A percentile compares a stretch with the other conserved stretches of the same genome.
These are phyloP conservation scores for Cryomyces minteri DNA, from an alignment of 495 filamentous ascomycete genomes.

Conservation along the genomic window DNA sequence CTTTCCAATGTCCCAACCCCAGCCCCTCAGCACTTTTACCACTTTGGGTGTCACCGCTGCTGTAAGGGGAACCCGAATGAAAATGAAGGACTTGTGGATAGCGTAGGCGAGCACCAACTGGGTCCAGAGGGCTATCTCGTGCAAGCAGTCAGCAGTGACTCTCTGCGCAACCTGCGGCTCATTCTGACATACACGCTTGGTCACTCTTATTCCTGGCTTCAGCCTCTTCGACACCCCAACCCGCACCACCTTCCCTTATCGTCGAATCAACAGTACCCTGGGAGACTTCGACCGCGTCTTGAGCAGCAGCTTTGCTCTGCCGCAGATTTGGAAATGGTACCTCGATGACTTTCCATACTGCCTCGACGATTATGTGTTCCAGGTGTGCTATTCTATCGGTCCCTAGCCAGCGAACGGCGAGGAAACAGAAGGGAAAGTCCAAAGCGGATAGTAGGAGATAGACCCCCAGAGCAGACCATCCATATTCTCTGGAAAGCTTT, in stretches of 20 bases:
- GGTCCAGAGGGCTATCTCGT: slow-evolving; percentile 49
- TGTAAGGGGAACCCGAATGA: slow-evolving; percentile 76
- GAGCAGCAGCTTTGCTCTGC: slow-evolving; percentile 4
- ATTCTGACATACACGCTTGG: slow-evolving; percentile 31
- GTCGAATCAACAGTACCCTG: slow-evolving; percentile 4
- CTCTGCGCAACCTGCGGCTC: background rate
- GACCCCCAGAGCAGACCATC: slow-evolving; percentile 82
- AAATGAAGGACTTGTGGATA: slow-evolving; percentile 96
- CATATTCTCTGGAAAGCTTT: slow-evolving; percentile 83
- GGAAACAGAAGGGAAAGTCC: slow-evolving; percentile 91
- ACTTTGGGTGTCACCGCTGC: slow-evolving; percentile 77
- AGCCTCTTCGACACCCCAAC: slow-evolving; percentile 16
- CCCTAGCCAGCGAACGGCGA: slow-evolving; percentile 64
- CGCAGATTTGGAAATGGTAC: slow-evolving; percentile 22
- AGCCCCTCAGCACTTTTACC: slow-evolving; percentile 63
- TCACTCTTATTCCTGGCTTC: slow-evolving; percentile 20
- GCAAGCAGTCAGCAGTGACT: background rate
- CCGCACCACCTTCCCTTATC: slow-evolving; percentile 4
- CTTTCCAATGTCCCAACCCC: slow-evolving; percentile 66
- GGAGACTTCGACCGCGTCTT: background rate
- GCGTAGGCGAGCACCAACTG: slow-evolving; percentile 90
- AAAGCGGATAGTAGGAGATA: slow-evolving; percentile 67
- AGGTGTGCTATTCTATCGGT: slow-evolving; percentile 62
- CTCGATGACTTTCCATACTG: slow-evolving; percentile 27
- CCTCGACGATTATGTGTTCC: slow-evolving; percentile 25